These are phyloP conservation scores for Suhomyces anneliseae DNA, from an alignment of 1,139 yeast genomes.

Conservation along the genomic window DNA sequence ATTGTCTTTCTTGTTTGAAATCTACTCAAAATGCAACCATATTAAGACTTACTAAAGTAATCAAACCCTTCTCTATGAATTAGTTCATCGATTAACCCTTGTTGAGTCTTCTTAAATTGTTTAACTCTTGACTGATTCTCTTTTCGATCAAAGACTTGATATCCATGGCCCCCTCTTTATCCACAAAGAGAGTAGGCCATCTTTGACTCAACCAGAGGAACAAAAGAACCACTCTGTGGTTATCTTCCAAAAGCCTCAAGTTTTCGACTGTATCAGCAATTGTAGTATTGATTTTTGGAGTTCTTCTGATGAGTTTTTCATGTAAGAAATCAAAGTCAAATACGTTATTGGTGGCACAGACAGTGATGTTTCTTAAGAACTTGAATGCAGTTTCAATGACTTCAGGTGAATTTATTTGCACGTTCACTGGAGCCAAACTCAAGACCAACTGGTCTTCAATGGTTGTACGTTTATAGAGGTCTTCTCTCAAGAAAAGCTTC, in stretches of 20 bases:
- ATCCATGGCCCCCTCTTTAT: slow-evolving; percentile 70
- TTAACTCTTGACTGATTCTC: slow-evolving; percentile 62
- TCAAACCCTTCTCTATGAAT: too few relatives aligned
- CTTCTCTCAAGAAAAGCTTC: slow-evolving; percentile 41
- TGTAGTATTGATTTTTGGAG: slow-evolving; percentile 22
- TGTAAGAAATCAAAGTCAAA: slow-evolving; percentile 46
- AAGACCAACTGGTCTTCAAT: slow-evolving; percentile 58
- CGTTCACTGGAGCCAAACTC: slow-evolving; percentile 58
- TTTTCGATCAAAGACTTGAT: slow-evolving; percentile 65
- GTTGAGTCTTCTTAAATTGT: slow-evolving; percentile 33
- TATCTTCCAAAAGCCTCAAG: slow-evolving; percentile 58
- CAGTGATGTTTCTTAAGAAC: slow-evolving; percentile 39
- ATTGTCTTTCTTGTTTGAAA: neutral
- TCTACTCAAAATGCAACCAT: too few relatives aligned
- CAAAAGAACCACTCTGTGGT: slow-evolving; percentile 67
- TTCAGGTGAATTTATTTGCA: slow-evolving; percentile 26
- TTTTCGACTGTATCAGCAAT: slow-evolving; percentile 29
- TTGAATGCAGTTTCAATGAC: slow-evolving; percentile 29
- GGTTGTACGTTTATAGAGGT: slow-evolving; percentile 24
- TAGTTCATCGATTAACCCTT: slow-evolving; percentile 4
- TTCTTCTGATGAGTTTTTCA: slow-evolving; percentile 24
- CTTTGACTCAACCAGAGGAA: slow-evolving; percentile 87
- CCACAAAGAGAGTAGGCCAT: slow-evolving; percentile 79
- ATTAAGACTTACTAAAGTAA: too few relatives aligned
- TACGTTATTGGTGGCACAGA: slow-evolving; percentile 39